Conservation (phyloP, 2,329 filamentous ascomycete genomes). For the Xylaria multiplex region DNA sequence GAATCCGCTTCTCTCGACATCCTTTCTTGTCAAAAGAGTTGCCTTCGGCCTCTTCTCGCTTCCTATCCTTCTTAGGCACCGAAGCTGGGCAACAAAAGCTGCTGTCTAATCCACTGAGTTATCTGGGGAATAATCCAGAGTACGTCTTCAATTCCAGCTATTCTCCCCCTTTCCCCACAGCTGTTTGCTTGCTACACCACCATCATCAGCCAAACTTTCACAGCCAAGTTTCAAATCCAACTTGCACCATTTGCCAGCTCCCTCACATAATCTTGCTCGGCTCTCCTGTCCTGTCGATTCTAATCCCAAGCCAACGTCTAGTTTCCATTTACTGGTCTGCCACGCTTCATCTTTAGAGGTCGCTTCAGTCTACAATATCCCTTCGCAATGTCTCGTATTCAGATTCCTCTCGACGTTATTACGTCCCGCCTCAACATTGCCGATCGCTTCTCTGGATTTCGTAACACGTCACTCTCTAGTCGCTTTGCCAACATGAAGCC, state of each 20-base stretch:
- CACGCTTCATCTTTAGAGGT: conserved; percentile 11
- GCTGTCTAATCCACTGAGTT: background rate
- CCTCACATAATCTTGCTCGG: background rate
- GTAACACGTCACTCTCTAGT: conserved; percentile 78
- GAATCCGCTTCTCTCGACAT: background rate
- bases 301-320: background rate
- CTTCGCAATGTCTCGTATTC: conserved; percentile 80
- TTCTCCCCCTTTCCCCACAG: conserved; percentile 32
- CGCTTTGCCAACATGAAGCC: conserved; percentile 94
- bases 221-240: conserved; percentile 11
- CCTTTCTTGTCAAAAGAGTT: background rate
- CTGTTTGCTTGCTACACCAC: background rate
- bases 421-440: conserved; percentile 88
- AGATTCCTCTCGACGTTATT: conserved; percentile 90
- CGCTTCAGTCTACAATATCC: conserved; percentile 7
- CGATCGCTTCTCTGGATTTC: conserved; percentile 85
- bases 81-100: background rate
- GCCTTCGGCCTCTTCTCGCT: background rate
- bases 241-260: conserved; percentile 1
- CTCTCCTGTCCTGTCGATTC: conserved; percentile 1
- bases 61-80: background rate
- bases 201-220: conserved; percentile 14
- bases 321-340: background rate
- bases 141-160: conserved; percentile 20
- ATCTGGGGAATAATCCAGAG: conserved; percentile 13